Evolutionary conservation across 2,329 filamentous ascomycete species (phyloP).

Genomic region (Macroventuria anomochaeta): DNA sequence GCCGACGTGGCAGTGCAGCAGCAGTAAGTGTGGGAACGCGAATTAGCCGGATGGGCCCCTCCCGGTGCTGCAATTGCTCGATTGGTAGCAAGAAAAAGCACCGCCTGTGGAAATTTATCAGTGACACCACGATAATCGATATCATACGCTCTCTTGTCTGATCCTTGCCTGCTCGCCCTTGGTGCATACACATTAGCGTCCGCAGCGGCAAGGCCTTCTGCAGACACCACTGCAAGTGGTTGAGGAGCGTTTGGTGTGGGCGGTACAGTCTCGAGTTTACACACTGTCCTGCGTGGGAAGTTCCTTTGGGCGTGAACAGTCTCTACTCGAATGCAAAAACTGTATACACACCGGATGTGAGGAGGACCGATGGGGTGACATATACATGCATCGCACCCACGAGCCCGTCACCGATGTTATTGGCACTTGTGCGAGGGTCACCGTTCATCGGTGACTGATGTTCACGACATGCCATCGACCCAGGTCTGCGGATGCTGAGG

Average conservation of each 20-base stretch:
- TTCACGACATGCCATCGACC: slow-evolving; percentile 14
- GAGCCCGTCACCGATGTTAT: slow-evolving; percentile 2
- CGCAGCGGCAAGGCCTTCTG: slow-evolving; percentile 27
- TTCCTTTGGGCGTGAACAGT: slow-evolving; percentile 1
- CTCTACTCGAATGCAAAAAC: slow-evolving; percentile 2
- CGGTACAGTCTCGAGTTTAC: slow-evolving; percentile 1
- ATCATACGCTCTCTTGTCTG: slow-evolving; percentile 9
- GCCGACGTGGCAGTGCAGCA: slow-evolving; percentile 26
- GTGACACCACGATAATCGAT: slow-evolving; percentile 28
- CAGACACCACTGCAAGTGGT: slow-evolving; percentile 17
- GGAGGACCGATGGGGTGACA: neutral
- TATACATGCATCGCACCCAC: slow-evolving; percentile 10
- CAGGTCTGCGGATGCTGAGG: slow-evolving; percentile 22
- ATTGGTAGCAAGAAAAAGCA: slow-evolving; percentile 13
- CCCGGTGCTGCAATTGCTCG: slow-evolving; percentile 5
- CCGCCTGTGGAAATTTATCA: slow-evolving; percentile 1
- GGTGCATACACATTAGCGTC: slow-evolving; percentile 16
- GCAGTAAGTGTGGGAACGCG: neutral
- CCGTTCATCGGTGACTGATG: slow-evolving; percentile 1
- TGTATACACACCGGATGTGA: slow-evolving; percentile 4
- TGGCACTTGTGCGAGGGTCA: slow-evolving; percentile 6
- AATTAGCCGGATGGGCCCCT: neutral
- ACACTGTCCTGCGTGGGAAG: slow-evolving; percentile 1
- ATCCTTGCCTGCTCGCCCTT: slow-evolving; percentile 9
- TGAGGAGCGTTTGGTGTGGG: slow-evolving; percentile 5